Conservation (phyloP, 2,329 filamentous ascomycete species). For the Microdochium trichocladiopsis region DNA sequence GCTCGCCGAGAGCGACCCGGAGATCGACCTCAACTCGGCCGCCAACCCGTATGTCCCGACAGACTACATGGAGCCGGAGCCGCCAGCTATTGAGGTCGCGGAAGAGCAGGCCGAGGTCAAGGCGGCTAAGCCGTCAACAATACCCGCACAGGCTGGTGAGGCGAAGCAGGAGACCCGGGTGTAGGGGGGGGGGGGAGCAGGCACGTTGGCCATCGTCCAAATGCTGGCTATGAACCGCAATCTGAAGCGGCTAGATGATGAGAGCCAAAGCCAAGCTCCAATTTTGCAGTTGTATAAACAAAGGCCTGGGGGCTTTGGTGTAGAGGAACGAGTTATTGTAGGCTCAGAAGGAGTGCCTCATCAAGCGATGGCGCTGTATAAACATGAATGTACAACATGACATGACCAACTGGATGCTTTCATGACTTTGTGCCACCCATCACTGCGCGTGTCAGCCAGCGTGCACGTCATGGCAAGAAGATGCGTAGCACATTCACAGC, state of each 20-base stretch:
- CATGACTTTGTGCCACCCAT: too few relatives aligned
- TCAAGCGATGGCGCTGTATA: too few relatives aligned
- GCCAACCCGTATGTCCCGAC: slow-evolving; percentile 42
- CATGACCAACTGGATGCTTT: neutral
- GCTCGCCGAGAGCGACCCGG: slow-evolving; percentile 58
- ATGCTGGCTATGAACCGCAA: neutral
- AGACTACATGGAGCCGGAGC: slow-evolving; percentile 26
- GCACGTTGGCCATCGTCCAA: neutral
- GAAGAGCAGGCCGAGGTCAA: slow-evolving; percentile 6
- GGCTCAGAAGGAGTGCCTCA: too few relatives aligned
- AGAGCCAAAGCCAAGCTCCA: too few relatives aligned
- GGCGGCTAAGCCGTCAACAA: neutral
- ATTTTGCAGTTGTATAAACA: neutral
- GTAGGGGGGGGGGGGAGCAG: neutral
- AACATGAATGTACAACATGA: neutral
- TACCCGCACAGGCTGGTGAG: neutral
- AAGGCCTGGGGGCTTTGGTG: too few relatives aligned
- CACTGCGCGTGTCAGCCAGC: too few relatives aligned
- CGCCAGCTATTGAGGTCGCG: slow-evolving; percentile 25
- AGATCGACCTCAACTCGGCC: slow-evolving; percentile 51
- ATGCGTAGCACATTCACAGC: too few relatives aligned
- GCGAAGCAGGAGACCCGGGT: neutral
- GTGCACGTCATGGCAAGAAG: too few relatives aligned
- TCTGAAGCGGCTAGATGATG: too few relatives aligned
- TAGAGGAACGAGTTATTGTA: too few relatives aligned